Conservation (phyloP, 23 red algal genomes). For the Gracilaria caudata region DNA sequence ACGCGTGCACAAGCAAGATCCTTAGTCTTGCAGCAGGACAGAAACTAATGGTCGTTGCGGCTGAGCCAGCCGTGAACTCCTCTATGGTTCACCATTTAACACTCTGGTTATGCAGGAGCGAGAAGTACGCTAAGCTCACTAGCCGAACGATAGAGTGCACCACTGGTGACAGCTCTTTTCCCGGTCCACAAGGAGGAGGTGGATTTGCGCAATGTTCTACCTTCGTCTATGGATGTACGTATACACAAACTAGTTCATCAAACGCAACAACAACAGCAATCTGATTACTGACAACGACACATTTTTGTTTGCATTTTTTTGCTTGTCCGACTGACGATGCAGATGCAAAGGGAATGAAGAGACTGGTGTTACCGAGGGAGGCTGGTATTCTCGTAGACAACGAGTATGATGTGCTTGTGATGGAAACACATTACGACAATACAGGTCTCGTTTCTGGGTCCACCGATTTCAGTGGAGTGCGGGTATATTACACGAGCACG, state of each 20-base stretch:
- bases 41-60: conserved; percentile 58
- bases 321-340: too few species aligned
- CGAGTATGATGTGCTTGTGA: conserved; percentile 4
- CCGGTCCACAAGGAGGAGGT: conserved; percentile 23
- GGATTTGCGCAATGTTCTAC: conserved; percentile 6
- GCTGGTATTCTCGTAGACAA: conserved; percentile 48
- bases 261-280: too few species aligned
- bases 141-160: conserved; percentile 11
- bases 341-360: conserved; percentile 52
- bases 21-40: conserved; percentile 2
- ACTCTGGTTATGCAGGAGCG: conserved; percentile 43
- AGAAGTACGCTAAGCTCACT: conserved; percentile 14
- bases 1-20: conserved; percentile 43
- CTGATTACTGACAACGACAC: too few species aligned
- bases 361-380: conserved; percentile 38
- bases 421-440: conserved; percentile 74
- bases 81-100: conserved; percentile 72
- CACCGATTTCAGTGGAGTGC: conserved; percentile 37
- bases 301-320: too few species aligned
- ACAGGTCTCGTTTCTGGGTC: neutral
- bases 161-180: neutral
- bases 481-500: conserved; percentile 46
- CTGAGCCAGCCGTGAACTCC: conserved; percentile 47
- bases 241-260: neutral
- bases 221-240: conserved; percentile 65